Evolutionary conservation across 2,329 filamentous ascomycete genomes (phyloP).

Genomic region (Botrytis pseudocinerea): DNA sequence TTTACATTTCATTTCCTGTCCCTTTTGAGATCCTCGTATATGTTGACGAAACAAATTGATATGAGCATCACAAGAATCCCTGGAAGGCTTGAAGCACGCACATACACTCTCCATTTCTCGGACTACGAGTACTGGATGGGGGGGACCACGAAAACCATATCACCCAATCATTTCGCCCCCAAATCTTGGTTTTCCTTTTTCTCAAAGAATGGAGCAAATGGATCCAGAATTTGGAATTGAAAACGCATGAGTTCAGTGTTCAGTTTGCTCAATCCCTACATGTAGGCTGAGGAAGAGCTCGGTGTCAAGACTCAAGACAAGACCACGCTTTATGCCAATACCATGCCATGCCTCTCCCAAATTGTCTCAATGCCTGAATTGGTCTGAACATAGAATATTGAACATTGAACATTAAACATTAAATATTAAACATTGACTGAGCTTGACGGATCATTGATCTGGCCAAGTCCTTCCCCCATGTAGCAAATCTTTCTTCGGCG

Average conservation of each 20-base stretch:
- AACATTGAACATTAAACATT: background rate
- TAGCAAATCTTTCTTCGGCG: constrained; percentile 11
- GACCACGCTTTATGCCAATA: background rate
- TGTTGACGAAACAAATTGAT: constrained; percentile 14
- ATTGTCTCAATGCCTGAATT: background rate
- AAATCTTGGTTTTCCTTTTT: background rate
- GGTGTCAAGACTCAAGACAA: constrained; percentile 1
- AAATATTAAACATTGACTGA: background rate
- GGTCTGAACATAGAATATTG: background rate
- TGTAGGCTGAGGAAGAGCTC: background rate
- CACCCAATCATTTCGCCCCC: constrained; percentile 18
- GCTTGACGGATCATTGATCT: background rate
- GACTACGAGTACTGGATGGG: constrained; percentile 1
- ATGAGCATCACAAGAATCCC: constrained; percentile 8
- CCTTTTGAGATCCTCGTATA: constrained; percentile 15
- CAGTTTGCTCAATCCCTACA: constrained; percentile 7
- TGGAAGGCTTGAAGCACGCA: constrained; percentile 10
- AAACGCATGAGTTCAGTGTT: constrained; percentile 14
- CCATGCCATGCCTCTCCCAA: background rate
- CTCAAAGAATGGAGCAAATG: constrained; percentile 1
- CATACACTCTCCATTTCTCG: constrained; percentile 3
- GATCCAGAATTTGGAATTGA: constrained; percentile 3
- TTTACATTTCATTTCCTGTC: background rate
- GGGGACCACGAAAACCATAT: constrained; percentile 6
- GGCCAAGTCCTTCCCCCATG: constrained; percentile 8